Evolutionary conservation across 2,329 filamentous ascomycete genomes (phyloP).

Genomic region (Alternaria sp.): DNA sequence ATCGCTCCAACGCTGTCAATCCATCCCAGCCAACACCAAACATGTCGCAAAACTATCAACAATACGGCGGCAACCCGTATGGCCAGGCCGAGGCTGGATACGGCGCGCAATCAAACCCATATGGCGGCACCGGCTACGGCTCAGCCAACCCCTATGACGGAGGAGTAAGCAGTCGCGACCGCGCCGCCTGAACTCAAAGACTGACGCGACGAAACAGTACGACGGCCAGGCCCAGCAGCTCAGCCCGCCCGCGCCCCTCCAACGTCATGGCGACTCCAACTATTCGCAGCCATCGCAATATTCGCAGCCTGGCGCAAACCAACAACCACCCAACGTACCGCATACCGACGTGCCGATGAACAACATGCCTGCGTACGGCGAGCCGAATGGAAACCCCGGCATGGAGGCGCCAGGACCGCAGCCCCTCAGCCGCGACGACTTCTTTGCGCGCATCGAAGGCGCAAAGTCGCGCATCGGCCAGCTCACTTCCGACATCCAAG

Average conservation of each 20-base stretch:
- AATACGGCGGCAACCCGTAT: constrained; percentile 45
- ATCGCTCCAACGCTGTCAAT: constrained; percentile 12
- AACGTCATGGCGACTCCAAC: constrained; percentile 44
- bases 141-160: constrained; percentile 40
- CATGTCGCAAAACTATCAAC: constrained; percentile 58
- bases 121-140: constrained; percentile 45
- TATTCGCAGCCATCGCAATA: constrained; percentile 50
- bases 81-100: constrained; percentile 13
- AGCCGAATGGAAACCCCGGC: constrained; percentile 27
- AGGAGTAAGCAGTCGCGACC: constrained; percentile 26
- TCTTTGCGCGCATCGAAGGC: constrained; percentile 70
- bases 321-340: constrained; percentile 18
- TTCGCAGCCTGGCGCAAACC: constrained; percentile 35
- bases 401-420: constrained; percentile 61
- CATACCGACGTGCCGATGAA: constrained; percentile 24
- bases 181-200: constrained; percentile 14
- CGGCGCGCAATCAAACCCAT: constrained; percentile 42
- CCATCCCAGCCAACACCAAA: constrained; percentile 15
- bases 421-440: constrained; percentile 68
- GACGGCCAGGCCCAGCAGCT: constrained; percentile 30
- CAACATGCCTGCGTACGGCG: constrained; percentile 9
- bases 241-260: constrained; percentile 38
- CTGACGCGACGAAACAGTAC: constrained; percentile 23
- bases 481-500: constrained; percentile 70
- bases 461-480: constrained; percentile 72